These are phyloP conservation scores for Aspergillus wentii DNA, from an alignment of 495 filamentous ascomycete species.

Conservation along the genomic window DNA sequence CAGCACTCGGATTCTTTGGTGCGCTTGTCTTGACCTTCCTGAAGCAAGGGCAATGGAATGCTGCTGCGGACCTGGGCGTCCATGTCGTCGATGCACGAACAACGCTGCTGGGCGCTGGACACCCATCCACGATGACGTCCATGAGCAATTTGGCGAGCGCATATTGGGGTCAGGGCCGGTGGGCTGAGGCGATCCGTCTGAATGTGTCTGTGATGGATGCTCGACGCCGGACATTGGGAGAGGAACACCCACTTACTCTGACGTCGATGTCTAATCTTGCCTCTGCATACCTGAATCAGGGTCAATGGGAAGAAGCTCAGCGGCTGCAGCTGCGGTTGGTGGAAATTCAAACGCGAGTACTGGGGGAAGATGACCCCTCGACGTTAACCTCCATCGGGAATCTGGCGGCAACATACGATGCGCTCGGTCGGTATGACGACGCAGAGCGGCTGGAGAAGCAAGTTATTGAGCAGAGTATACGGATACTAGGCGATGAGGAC, in stretches of 20 bases:
- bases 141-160: constrained; percentile 13
- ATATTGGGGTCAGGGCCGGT: constrained; percentile 13
- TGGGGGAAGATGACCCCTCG: constrained; percentile 15
- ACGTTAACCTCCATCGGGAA: constrained; percentile 20
- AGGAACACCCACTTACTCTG: constrained; percentile 23
- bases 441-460: constrained; percentile 20
- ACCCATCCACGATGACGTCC: constrained; percentile 12
- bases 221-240: constrained; percentile 13
- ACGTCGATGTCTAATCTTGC: constrained; percentile 22
- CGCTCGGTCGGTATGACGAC: constrained; percentile 24
- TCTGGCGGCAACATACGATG: constrained; percentile 18
- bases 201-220: constrained; percentile 16
- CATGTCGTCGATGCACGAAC: constrained; percentile 2
- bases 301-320: constrained; percentile 25
- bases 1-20: not conserved
- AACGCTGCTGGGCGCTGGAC: constrained; percentile 9
- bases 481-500: constrained; percentile 10
- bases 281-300: constrained; percentile 20
- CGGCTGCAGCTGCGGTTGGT: constrained; percentile 19
- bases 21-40: constrained; percentile 5
- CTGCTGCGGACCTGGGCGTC: constrained; percentile 1
- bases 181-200: constrained; percentile 13
- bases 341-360: constrained; percentile 6
- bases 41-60: constrained; percentile 2
- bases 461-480: constrained; percentile 14